phyloP scores from a whole-genome alignment of 2,329 filamentous ascomycete genomes.

The Pseudocercospora cruenta region DNA sequence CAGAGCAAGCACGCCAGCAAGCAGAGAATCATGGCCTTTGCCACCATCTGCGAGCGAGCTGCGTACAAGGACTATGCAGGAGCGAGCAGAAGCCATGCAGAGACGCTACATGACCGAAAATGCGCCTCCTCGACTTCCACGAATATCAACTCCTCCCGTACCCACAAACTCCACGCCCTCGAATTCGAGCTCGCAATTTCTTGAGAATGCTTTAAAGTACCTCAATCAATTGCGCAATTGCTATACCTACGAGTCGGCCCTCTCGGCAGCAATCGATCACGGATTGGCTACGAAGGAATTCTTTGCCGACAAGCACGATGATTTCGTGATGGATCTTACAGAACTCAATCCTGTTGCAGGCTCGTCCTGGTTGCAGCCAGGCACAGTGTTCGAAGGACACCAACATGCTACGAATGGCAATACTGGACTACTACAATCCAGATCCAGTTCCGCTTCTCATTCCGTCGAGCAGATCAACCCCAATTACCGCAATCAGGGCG shows the following conservation, averaged over 20 bases:
- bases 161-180: slow-evolving; percentile 23
- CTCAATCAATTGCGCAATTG: slow-evolving; percentile 61
- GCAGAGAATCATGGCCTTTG: slow-evolving; percentile 31
- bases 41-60: slow-evolving; percentile 30
- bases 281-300: slow-evolving; percentile 59
- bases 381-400: slow-evolving; percentile 63
- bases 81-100: slow-evolving; percentile 40
- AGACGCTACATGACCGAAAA: slow-evolving; percentile 41
- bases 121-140: slow-evolving; percentile 34
- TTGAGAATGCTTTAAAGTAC: slow-evolving; percentile 66
- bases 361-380: slow-evolving; percentile 66
- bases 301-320: slow-evolving; percentile 56
- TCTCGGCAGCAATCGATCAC: slow-evolving; percentile 56
- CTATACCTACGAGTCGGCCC: slow-evolving; percentile 57
- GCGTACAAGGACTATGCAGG: slow-evolving; percentile 29
- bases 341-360: slow-evolving; percentile 55
- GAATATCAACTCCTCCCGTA: slow-evolving; percentile 34
- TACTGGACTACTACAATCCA: slow-evolving; percentile 25
- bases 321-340: slow-evolving; percentile 61
- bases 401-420: slow-evolving; percentile 58
- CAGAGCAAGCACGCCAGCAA: slow-evolving; percentile 14
- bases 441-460: slow-evolving; percentile 23
- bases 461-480: slow-evolving; percentile 40
- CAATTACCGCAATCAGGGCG: slow-evolving; percentile 27
- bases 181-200: slow-evolving; percentile 39